Percentiles rank a stretch among this genome's conserved stretches.
Evolutionary conservation across 192 early-diverging fungal species (phyloP).

Genomic region (Coemansia javaensis): DNA sequence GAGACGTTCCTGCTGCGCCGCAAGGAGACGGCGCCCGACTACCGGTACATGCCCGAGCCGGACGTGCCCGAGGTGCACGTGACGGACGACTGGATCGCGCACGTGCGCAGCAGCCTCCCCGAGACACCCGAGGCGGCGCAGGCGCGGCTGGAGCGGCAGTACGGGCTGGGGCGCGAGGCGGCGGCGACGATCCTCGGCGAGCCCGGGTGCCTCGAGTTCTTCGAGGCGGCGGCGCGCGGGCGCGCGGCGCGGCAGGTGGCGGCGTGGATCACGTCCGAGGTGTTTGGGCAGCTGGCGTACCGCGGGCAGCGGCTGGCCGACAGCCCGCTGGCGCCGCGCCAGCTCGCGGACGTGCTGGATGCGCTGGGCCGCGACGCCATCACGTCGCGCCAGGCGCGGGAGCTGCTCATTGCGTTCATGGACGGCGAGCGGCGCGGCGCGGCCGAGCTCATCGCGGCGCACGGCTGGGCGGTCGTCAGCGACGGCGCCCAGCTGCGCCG

Average conservation of each 20-base stretch:
- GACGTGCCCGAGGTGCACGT: conserved; percentile 34
- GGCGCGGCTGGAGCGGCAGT: conserved; percentile 55
- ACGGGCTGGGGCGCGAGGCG: conserved; percentile 56
- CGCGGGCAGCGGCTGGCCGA: conserved; percentile 22
- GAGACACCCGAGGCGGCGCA: conserved; percentile 68
- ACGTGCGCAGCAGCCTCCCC: conserved; percentile 51
- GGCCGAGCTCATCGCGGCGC: conserved; percentile 55
- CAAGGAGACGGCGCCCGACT: conserved; percentile 86
- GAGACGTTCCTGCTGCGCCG: conserved; percentile 65
- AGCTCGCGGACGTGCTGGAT: conserved; percentile 62
- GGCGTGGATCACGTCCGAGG: conserved; percentile 53
- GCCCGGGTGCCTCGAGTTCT: conserved; percentile 68
- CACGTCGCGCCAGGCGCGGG: conserved; percentile 65
- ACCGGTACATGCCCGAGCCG: conserved; percentile 84
- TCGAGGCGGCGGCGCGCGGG: conserved; percentile 57
- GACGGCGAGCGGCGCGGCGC: conserved; percentile 54
- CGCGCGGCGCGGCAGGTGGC: conserved; percentile 28
- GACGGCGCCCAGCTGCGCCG: conserved; percentile 15
- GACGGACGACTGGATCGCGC: conserved; percentile 45
- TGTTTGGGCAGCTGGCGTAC: conserved; percentile 50
- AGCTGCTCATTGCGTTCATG: conserved; percentile 65
- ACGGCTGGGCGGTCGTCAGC: conserved; percentile 56
- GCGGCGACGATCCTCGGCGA: conserved; percentile 66
- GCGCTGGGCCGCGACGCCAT: conserved; percentile 53
- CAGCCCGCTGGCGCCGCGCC: conserved; percentile 50